Conservation (phyloP, 2,329 filamentous ascomycete species). For the Trichoderma sp. region DNA sequence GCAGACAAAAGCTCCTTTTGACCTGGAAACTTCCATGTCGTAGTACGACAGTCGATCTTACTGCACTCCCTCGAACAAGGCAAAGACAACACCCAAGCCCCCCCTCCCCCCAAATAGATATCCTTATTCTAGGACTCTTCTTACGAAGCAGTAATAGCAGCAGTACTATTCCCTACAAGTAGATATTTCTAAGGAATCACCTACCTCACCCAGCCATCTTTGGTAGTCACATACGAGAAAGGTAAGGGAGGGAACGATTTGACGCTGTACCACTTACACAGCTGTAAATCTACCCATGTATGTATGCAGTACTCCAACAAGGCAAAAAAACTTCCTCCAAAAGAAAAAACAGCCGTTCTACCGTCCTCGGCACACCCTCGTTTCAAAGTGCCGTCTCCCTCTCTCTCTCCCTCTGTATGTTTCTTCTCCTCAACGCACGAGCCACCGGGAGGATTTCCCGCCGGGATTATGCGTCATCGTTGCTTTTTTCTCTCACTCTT, state of each 20-base stretch:
- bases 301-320: background rate
- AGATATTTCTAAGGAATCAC: background rate
- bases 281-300: no score
- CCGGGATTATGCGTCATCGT: background rate
- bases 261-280: background rate
- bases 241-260: no score
- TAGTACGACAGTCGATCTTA: no score
- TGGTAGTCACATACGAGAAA: no score
- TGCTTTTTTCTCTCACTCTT: no score
- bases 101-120: no score
- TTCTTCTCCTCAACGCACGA: background rate
- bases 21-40: no score
- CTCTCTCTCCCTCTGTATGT: background rate
- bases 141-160: background rate
- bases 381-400: constrained; percentile 20
- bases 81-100: no score
- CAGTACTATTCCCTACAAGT: constrained; percentile 13
- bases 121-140: no score
- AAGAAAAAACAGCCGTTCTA: background rate
- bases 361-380: constrained; percentile 15
- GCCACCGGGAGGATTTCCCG: no score
- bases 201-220: no score
- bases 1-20: background rate
- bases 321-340: background rate
- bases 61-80: no score